Conservation (phyloP, 2,329 filamentous ascomycete species). For the Setomelanomma holmii region DNA sequence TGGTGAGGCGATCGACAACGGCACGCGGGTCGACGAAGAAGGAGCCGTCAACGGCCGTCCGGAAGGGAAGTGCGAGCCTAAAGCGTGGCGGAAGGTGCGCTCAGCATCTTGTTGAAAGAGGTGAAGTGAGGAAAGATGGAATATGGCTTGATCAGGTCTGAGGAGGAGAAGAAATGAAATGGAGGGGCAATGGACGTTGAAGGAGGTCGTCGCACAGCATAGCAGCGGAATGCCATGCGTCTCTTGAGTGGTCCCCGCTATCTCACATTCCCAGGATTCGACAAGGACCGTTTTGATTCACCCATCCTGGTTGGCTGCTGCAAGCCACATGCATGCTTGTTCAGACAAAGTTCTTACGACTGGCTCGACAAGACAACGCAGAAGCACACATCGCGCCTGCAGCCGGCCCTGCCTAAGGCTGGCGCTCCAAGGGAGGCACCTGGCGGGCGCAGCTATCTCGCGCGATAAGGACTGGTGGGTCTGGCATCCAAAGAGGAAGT, state of each 20-base stretch:
- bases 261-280: constrained; percentile 30
- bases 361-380: constrained; percentile 24
- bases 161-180: constrained; percentile 23
- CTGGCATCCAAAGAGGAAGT: background rate
- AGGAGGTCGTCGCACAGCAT: constrained; percentile 36
- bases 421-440: constrained; percentile 7
- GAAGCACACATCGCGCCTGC: constrained; percentile 2
- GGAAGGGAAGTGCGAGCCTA: constrained; percentile 24
- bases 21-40: constrained; percentile 24
- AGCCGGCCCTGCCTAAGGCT: background rate
- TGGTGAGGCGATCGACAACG: constrained; percentile 34
- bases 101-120: constrained; percentile 25
- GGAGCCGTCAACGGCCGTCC: constrained; percentile 18
- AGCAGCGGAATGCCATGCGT: constrained; percentile 36
- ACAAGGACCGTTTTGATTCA: constrained; percentile 39
- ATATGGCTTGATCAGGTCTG: constrained; percentile 17
- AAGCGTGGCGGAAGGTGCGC: constrained; percentile 31
- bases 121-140: constrained; percentile 7
- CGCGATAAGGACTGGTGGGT: background rate
- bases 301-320: constrained; percentile 33
- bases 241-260: constrained; percentile 36
- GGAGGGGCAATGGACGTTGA: constrained; percentile 25
- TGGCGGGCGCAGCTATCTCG: background rate
- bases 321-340: constrained; percentile 41
- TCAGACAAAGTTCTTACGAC: constrained; percentile 22